phyloP scores from a whole-genome alignment of 108 stramenopile genomes.

The Conticribra guillardii region DNA sequence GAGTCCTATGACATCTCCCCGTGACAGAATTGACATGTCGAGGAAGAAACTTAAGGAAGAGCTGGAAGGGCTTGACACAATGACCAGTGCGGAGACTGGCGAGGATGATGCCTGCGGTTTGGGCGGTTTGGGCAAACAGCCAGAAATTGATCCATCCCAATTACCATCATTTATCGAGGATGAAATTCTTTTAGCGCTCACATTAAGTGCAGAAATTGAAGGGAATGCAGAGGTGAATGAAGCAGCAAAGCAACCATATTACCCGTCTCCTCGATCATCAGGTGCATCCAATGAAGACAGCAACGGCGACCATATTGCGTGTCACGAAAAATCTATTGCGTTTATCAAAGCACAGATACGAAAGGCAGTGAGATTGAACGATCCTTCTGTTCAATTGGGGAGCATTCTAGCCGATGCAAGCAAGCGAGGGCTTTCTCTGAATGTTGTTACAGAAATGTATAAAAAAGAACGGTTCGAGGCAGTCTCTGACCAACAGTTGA shows the following conservation, averaged over 20 bases:
- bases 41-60: too few species aligned
- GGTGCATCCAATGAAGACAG: neutral
- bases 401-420: constrained; percentile 38
- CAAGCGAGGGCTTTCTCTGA: constrained; percentile 31
- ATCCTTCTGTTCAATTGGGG: constrained; percentile 25
- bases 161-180: neutral
- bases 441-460: constrained; percentile 34
- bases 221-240: neutral
- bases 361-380: constrained; percentile 23
- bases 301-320: neutral
- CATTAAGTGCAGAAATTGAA: neutral
- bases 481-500: constrained; percentile 10
- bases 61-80: too few species aligned
- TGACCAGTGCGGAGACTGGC: too few species aligned
- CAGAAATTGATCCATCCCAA: neutral
- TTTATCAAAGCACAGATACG: constrained; percentile 23
- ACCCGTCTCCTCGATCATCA: neutral
- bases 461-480: constrained; percentile 38
- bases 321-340: constrained; percentile 5
- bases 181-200: neutral
- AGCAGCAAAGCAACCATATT: neutral
- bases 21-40: neutral
- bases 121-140: too few species aligned
- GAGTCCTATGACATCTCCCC: too few species aligned
- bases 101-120: too few species aligned